These are phyloP conservation scores for Cystofilobasidium capitatum DNA, from an alignment of 768 basidiomycete species.

Conservation along the genomic window DNA sequence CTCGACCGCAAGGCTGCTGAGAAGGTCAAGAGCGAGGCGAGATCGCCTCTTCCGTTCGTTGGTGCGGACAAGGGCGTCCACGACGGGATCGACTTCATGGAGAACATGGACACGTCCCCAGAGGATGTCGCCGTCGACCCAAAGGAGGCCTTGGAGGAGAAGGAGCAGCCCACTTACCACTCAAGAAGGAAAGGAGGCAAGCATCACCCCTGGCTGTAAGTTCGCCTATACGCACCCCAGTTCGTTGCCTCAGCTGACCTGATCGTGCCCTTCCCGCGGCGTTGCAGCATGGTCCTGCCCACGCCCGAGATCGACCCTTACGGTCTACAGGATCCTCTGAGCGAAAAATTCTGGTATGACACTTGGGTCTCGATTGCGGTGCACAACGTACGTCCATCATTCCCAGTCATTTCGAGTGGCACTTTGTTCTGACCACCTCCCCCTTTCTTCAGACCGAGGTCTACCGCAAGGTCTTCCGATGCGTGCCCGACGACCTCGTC, in stretches of 20 bases:
- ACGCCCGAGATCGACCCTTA: conserved; percentile 65
- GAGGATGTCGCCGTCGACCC: not conserved
- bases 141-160: not conserved
- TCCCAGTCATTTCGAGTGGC: not conserved
- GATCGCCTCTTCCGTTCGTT: not conserved
- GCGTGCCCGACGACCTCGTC: conserved; percentile 81
- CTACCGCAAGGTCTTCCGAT: conserved; percentile 87
- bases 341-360: conserved; percentile 77
- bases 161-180: not conserved
- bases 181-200: not conserved
- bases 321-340: conserved; percentile 80
- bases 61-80: conserved; percentile 12
- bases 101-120: not conserved
- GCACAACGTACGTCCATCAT: conserved; percentile 60
- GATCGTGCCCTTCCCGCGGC: not conserved
- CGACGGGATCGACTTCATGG: not conserved
- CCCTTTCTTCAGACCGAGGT: conserved; percentile 65
- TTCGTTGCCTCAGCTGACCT: not conserved
- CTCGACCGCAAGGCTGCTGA: conserved; percentile 8
- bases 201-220: conserved; percentile 23
- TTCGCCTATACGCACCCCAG: not conserved
- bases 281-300: conserved; percentile 47
- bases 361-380: conserved; percentile 79
- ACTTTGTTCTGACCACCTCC: not conserved
- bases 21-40: conserved; percentile 8